phyloP scores from a whole-genome alignment of 108 stramenopile genomes.

The Mediolabrus comicus region DNA sequence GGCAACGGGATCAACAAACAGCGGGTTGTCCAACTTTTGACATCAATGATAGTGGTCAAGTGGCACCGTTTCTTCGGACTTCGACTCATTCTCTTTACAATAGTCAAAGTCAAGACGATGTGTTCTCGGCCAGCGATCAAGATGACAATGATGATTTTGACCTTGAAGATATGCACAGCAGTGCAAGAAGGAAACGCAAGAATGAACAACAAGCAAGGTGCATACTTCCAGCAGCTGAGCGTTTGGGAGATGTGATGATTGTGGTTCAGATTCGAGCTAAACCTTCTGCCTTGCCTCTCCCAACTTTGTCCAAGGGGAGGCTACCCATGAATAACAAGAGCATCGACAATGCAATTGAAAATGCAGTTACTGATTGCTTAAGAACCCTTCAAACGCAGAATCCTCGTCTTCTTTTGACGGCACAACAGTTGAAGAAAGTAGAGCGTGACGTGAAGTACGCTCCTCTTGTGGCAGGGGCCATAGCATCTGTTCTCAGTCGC shows the following conservation, averaged over 20 bases:
- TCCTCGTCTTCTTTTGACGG: conserved; percentile 66
- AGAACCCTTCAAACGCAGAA: conserved; percentile 70
- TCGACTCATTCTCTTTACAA: conserved; percentile 47
- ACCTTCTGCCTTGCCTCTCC: conserved; percentile 73
- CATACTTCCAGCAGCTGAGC: conserved; percentile 63
- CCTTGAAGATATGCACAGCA: background rate
- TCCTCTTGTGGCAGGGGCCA: conserved; percentile 59
- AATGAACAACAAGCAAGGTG: conserved; percentile 2
- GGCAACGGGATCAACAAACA: conserved; percentile 4
- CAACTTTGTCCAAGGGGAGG: conserved; percentile 81
- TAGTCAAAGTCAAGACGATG: conserved; percentile 13
- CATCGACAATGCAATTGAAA: conserved; percentile 68
- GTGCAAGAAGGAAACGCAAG: conserved; percentile 19
- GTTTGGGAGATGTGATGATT: conserved; percentile 68
- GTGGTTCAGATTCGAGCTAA: conserved; percentile 73
- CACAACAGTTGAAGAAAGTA: conserved; percentile 56
- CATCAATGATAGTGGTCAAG: conserved; percentile 70
- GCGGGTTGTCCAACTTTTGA: conserved; percentile 48
- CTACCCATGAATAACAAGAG: conserved; percentile 73
- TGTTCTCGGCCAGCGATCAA: conserved; percentile 10
- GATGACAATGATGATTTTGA: conserved; percentile 28
- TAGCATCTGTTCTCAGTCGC: conserved; percentile 57
- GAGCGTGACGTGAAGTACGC: conserved; percentile 76
- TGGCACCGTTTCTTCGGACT: conserved; percentile 67
- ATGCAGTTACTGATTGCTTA: conserved; percentile 61